Base-by-base conservation (phyloP, 352 stramenopile species). In the Thraustochytrium sp. region DNA sequence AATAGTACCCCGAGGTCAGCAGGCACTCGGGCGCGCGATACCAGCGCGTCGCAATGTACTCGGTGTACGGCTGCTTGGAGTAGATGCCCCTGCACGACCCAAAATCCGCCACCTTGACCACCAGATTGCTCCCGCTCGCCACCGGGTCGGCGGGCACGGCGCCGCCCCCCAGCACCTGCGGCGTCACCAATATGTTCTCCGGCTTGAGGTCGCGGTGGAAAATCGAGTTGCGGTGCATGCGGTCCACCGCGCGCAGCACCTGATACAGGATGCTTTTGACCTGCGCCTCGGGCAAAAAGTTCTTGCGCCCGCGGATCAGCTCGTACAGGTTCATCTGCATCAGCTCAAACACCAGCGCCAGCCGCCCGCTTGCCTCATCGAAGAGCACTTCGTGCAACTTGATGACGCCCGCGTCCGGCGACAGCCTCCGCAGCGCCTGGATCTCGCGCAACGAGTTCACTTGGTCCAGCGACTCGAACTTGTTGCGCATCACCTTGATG, bases 401-500 rank as follows among this genome's bases (percentile, higher is more conserved):
- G 31, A 98, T 94, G 55, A 98, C 96, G 86, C 98, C 92, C 76
- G 94, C 91, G 84, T 98, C 95, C 4, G 94, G 94, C 42, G 92
- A 97, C 16, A 98, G 87, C 26, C 94, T 88, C 36, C 94, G 89
- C 55, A 98, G 87, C 13, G 95, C 94, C 85, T 98, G 94, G 76
- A 98, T 98, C 87, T 98, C 95, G 53, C 94, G 89, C 36, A 98
- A 87, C 73, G 97, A 97, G 87, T 98, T 98, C 44, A 98, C 94
- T 85, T 98, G 93, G 74, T 98, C 94, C 51, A 97, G 96, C 85
- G 87, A 96, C 82, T 97, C 93, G 62, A 98, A 98, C 63, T 94
- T 89, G 86, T 96, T 98, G 86, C 98, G 98, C 95, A 98, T 98
- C 87, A 95, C 98, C 85, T 98, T 98, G 86, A 98, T 98, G n/a